A percentile compares a stretch with the other conserved stretches of the same genome.
Conservation (phyloP, 768 basidiomycete genomes). For the Panaeolus cyanescens region DNA sequence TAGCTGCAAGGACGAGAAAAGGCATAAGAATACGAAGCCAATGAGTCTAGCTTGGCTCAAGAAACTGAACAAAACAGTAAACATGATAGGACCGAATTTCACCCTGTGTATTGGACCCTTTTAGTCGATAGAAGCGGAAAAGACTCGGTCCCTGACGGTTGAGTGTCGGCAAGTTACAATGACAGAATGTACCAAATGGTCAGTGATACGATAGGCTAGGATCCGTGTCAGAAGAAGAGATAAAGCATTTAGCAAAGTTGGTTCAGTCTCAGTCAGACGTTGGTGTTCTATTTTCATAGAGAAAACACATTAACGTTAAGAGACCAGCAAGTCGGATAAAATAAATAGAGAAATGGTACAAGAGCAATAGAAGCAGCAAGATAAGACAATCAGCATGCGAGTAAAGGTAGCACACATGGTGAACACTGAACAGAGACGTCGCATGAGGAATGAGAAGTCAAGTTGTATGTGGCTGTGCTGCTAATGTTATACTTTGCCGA, state of each 20-base stretch:
- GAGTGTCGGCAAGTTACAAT: neutral
- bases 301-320: no score
- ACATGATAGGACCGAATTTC: constrained; percentile 21
- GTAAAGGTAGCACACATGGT: no score
- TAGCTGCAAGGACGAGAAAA: constrained; percentile 3
- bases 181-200: neutral
- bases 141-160: constrained; percentile 25
- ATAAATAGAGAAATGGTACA: no score
- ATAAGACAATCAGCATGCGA: no score
- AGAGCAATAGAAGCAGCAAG: no score
- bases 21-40: constrained; percentile 9
- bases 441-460: neutral
- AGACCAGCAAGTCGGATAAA: no score
- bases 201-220: neutral
- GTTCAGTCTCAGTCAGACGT: no score
- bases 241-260: neutral
- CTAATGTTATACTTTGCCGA: no score
- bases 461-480: neutral
- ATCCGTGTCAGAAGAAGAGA: neutral
- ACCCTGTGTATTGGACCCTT: constrained; percentile 16
- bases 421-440: no score
- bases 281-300: no score
- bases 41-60: constrained; percentile 10
- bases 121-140: constrained; percentile 20
- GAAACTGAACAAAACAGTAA: constrained; percentile 8